Percentiles rank a stretch among this genome's conserved stretches.
phyloP scores from a whole-genome alignment of 2,329 filamentous ascomycete genomes.

The Anthostomella pinea region DNA sequence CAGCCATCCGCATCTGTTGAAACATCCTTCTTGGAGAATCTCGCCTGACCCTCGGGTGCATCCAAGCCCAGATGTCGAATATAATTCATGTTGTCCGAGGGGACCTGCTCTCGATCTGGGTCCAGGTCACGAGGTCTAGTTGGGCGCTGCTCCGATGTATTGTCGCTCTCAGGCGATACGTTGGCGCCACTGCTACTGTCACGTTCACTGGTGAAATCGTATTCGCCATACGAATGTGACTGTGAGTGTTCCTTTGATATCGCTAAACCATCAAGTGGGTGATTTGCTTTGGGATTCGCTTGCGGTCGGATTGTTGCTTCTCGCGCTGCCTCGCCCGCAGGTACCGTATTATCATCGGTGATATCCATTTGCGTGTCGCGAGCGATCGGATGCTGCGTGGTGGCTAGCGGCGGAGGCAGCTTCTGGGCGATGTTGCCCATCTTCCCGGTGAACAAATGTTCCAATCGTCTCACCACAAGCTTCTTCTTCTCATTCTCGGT shows the following conservation, averaged over 20 bases:
- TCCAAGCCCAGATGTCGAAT: conserved; percentile 70
- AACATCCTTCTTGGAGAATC: conserved; percentile 46
- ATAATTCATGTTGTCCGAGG: conserved; percentile 75
- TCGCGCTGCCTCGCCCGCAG: conserved; percentile 36
- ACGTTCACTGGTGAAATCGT: conserved; percentile 42
- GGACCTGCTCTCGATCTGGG: conserved; percentile 71
- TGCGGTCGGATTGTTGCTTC: conserved; percentile 48
- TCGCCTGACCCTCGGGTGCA: conserved; percentile 52
- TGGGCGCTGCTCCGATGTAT: conserved; percentile 64
- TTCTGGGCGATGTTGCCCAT: conserved; percentile 34
- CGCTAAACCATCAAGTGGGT: too few species aligned
- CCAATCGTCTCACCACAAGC: conserved; percentile 70
- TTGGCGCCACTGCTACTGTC: conserved; percentile 24
- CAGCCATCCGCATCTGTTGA: conserved; percentile 68
- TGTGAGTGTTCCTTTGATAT: conserved; percentile 41
- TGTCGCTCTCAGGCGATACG: conserved; percentile 37
- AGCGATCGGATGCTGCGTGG: conserved; percentile 25
- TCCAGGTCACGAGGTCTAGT: conserved; percentile 76
- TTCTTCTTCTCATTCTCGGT: conserved; percentile 74
- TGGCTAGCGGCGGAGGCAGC: conserved; percentile 32
- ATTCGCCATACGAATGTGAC: conserved; percentile 42
- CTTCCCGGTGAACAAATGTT: conserved; percentile 80
- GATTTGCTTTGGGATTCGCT: conserved; percentile 36
- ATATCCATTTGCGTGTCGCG: conserved; percentile 30
- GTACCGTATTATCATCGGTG: conserved; percentile 5